A percentile compares a stretch with the other conserved stretches of the same genome.
Evolutionary conservation across 192 early-diverging fungal species (phyloP).

Genomic region (Glomus cerebriforme): DNA sequence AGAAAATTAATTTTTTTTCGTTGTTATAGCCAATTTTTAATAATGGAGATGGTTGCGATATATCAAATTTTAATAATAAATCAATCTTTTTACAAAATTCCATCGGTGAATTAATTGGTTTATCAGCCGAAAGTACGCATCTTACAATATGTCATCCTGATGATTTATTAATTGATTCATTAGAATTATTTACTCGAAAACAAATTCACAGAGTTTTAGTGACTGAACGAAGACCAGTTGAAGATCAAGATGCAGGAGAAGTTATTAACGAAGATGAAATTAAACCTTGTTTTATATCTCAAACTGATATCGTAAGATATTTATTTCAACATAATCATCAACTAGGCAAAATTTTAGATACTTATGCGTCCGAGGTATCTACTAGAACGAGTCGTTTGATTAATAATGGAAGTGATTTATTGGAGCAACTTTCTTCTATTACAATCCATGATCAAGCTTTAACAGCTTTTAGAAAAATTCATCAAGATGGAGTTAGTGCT

Average conservation of each 20-base stretch:
- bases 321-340: slow-evolving; percentile 54
- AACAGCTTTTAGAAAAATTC: slow-evolving; percentile 47
- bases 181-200: slow-evolving; percentile 44
- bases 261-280: slow-evolving; percentile 28
- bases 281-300: slow-evolving; percentile 46
- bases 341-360: slow-evolving; percentile 52
- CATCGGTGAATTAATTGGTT: slow-evolving; percentile 27
- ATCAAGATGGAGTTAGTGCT: slow-evolving; percentile 51
- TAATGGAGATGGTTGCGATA: neutral
- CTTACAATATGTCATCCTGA: slow-evolving; percentile 22
- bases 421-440: slow-evolving; percentile 37
- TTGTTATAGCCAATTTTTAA: neutral
- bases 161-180: slow-evolving; percentile 27
- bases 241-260: slow-evolving; percentile 24
- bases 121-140: slow-evolving; percentile 21
- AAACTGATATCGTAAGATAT: slow-evolving; percentile 56
- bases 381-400: slow-evolving; percentile 34
- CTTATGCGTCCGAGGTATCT: slow-evolving; percentile 30
- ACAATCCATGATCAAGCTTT: slow-evolving; percentile 48
- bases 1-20: neutral
- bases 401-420: slow-evolving; percentile 11
- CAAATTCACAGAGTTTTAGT: slow-evolving; percentile 55
- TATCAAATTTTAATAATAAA: slow-evolving; percentile 6
- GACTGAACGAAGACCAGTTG: slow-evolving; percentile 33
- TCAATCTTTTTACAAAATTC: slow-evolving; percentile 18